Evolutionary conservation across 257 asterid species (phyloP).

Genomic region (Marsdenia floribunda): DNA sequence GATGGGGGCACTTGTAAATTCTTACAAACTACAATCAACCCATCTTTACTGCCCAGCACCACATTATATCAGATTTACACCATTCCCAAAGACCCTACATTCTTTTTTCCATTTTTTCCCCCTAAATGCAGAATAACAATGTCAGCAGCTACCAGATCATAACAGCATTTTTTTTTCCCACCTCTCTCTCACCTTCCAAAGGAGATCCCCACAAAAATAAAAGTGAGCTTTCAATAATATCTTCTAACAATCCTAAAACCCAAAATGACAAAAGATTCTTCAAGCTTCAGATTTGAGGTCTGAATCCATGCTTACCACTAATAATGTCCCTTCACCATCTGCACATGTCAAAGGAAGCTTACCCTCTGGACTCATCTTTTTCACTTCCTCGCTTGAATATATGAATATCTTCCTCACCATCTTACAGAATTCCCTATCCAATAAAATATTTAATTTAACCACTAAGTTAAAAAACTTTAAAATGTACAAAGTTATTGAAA

Average conservation of each 20-base stretch:
- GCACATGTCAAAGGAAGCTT: slow-evolving; percentile 39
- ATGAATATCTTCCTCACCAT: slow-evolving; percentile 66
- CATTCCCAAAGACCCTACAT: no score
- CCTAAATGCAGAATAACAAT: neutral
- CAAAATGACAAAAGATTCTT: neutral
- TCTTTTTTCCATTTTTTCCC: no score
- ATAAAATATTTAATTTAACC: neutral
- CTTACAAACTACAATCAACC: neutral
- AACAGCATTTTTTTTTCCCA: no score
- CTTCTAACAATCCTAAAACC: neutral
- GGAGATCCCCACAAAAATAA: slow-evolving; percentile 4
- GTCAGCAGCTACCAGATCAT: neutral
- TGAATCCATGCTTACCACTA: slow-evolving; percentile 35
- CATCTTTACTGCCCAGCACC: no score
- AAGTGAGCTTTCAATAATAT: neutral
- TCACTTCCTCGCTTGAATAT: slow-evolving; percentile 65
- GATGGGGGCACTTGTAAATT: no score
- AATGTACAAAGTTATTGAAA: neutral
- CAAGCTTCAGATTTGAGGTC: slow-evolving; percentile 46
- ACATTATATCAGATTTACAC: no score
- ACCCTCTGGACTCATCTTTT: slow-evolving; percentile 55
- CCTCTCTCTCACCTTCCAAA: neutral
- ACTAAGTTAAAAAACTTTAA: neutral
- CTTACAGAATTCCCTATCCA: slow-evolving; percentile 63
- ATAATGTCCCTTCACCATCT: slow-evolving; percentile 37